Evolutionary conservation across 768 basidiomycete genomes (phyloP), one percentile per base, ranked within the genome.

Genomic region (Lactarius tabidus): DNA sequence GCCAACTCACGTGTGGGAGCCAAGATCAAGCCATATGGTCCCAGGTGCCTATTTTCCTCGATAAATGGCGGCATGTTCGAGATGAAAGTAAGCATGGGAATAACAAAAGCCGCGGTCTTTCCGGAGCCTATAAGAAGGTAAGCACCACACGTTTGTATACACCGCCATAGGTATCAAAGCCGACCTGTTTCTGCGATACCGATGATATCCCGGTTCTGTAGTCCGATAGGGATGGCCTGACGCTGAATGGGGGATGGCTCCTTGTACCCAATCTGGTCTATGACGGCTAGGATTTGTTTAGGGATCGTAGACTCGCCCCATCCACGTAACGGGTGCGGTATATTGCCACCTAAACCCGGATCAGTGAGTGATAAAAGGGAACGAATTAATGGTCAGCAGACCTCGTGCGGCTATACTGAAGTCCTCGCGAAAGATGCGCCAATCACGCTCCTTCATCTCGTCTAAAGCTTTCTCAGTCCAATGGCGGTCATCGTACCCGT

Each of bases 351-450:
- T 95, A 70, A 0, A 36, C 31, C 7, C 1, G 17, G 29, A n/a
- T 38, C 62, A 56, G 15, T 65, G 43, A 57, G 57, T 68, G 48
- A 29, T 35, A 54, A 26, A 28, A 57, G 31, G n/a, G 54, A 23
- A 33, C 54, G 14, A 64, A 23, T 18, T 23, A 33, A 28, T 31
- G 60, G 55, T 63, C 56, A 45, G 63, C n/a, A 74, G 58, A 89
- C 95, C 96, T 76, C 95, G 78, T 1, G 95, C 89, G 64, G 93
- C 87, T 65, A 99, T 99, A 72, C 89, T 95, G 79, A 96, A 99
- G 77, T 99, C 97, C 76, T 98, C 97, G 67, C 95, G 81, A 80
- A 99, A 98, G 74, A 99, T 99, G 71, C 97, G 86, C 97, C 97
- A 99, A 74, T 99, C 97, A 56, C 97, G 82, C 72, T 98, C 97